A percentile compares a stretch with the other conserved stretches of the same genome.
Evolutionary conservation across 176 grass and related monocot species (phyloP).

Genomic region (Carex myosuroides): DNA sequence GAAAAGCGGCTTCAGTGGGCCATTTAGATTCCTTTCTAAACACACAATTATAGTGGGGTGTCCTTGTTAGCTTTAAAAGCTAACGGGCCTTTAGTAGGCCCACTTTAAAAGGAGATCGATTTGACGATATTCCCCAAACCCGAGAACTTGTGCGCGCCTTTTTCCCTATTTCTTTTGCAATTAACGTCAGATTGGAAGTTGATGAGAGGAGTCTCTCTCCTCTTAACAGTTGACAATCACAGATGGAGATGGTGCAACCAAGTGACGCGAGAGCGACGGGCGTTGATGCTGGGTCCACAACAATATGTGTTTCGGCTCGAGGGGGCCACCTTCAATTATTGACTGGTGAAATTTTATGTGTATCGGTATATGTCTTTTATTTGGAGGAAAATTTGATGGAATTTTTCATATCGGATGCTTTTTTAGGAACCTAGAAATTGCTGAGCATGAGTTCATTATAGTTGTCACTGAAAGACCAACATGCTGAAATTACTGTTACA

Average conservation of each 20-base stretch:
- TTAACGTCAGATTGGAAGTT: background rate
- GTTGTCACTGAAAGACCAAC: background rate
- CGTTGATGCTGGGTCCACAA: background rate
- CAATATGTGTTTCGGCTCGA: background rate
- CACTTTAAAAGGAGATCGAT: background rate
- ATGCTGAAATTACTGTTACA: background rate
- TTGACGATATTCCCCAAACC: conserved; percentile 1
- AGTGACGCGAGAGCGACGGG: background rate
- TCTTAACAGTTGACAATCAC: conserved; percentile 4
- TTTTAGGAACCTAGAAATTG: background rate
- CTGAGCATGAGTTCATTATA: background rate
- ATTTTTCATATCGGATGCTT: background rate
- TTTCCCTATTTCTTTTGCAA: background rate
- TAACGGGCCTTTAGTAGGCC: background rate
- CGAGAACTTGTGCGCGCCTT: background rate
- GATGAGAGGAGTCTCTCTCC: background rate
- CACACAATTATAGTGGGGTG: background rate
- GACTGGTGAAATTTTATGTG: conserved; percentile 8
- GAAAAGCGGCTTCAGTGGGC: background rate
- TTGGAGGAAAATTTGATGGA: background rate
- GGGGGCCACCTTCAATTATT: conserved; percentile 17
- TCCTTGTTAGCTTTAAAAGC: background rate
- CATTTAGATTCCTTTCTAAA: conserved; percentile 3
- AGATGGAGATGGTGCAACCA: background rate
- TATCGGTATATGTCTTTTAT: background rate